Percentiles rank a stretch among this genome's conserved stretches.
These are phyloP conservation scores for Corymbia maculata DNA, from an alignment of 345 rosid genomes.

Conservation along the genomic window DNA sequence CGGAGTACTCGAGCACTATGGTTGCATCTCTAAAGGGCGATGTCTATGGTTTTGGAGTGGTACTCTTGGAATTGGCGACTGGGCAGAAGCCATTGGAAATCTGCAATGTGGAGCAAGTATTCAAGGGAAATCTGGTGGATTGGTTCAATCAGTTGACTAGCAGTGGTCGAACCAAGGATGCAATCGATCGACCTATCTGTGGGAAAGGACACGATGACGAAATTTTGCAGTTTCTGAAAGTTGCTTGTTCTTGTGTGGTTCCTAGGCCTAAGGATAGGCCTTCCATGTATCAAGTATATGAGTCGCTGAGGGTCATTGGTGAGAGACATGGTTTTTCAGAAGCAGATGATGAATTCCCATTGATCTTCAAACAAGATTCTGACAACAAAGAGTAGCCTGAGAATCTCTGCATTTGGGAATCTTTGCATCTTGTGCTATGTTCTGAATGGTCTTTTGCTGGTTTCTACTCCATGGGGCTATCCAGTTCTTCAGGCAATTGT, in stretches of 20 bases:
- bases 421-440: constrained; percentile 6
- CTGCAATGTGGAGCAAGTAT: constrained; percentile 30
- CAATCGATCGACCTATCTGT: constrained; percentile 22
- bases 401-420: neutral
- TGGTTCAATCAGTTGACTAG: constrained; percentile 34
- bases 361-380: constrained; percentile 12
- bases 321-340: constrained; percentile 11
- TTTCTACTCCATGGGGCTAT: neutral
- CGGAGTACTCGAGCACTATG: constrained; percentile 40
- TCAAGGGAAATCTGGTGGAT: constrained; percentile 49
- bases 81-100: constrained; percentile 33
- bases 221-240: constrained; percentile 29
- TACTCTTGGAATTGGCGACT: constrained; percentile 21
- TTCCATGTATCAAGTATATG: constrained; percentile 29
- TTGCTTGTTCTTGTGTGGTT: constrained; percentile 34
- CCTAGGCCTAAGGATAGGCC: constrained; percentile 46
- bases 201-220: constrained; percentile 31
- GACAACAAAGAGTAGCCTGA: constrained; percentile 13
- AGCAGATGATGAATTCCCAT: constrained; percentile 9
- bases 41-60: constrained; percentile 48
- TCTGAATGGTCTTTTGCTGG: neutral
- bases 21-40: constrained; percentile 46
- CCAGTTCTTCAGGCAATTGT: neutral
- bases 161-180: constrained; percentile 25
- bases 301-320: constrained; percentile 17